These are phyloP conservation scores for Infundibulicybe gibba DNA, from an alignment of 768 basidiomycete genomes.

Conservation along the genomic window DNA sequence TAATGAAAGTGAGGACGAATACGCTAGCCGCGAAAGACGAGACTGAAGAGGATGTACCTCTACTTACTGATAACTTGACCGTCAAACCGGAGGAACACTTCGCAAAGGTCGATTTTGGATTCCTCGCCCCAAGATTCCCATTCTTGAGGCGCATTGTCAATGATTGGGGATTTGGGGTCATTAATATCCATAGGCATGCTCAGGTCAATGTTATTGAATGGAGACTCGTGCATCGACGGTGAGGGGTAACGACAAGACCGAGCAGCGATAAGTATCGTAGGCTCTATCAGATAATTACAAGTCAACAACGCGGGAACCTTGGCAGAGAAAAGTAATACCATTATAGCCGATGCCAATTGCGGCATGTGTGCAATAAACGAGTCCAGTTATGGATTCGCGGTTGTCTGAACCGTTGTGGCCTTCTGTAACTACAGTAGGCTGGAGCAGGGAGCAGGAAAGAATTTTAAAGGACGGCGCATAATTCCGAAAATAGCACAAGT, in stretches of 20 bases:
- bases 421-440: conserved; percentile 33
- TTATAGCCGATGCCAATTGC: conserved; percentile 59
- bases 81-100: conserved; percentile 51
- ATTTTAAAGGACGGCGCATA: conserved; percentile 39
- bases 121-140: conserved; percentile 64
- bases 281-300: conserved; percentile 30
- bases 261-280: conserved; percentile 59
- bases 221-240: conserved; percentile 13
- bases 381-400: too few relatives aligned
- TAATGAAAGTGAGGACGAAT: conserved; percentile 20
- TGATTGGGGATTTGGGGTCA: neutral
- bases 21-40: conserved; percentile 1
- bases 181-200: conserved; percentile 25
- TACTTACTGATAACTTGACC: conserved; percentile 38
- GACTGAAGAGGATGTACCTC: neutral
- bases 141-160: conserved; percentile 24
- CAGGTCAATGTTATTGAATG: conserved; percentile 41
- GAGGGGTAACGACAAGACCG: conserved; percentile 50
- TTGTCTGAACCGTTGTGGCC: conserved; percentile 16
- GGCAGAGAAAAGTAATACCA: conserved; percentile 30
- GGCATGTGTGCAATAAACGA: conserved; percentile 42
- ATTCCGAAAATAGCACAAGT: conserved; percentile 51
- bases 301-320: neutral
- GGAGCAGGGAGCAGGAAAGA: conserved; percentile 45
- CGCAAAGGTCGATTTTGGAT: conserved; percentile 53